Base-by-base conservation (phyloP, 2,329 filamentous ascomycete species). In the Pseudogymnoascus sp. region DNA sequence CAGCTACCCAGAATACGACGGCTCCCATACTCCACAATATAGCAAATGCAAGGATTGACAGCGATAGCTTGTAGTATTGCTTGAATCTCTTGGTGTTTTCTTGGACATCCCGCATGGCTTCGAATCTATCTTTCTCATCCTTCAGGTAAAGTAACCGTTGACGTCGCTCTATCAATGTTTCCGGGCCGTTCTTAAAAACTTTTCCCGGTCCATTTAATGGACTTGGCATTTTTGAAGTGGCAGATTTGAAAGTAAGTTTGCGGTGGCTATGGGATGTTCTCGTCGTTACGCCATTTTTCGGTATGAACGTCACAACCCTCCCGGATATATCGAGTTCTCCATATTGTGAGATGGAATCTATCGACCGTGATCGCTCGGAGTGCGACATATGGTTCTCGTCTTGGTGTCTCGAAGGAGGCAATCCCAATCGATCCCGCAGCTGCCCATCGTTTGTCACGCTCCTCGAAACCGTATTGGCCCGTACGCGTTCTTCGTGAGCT, bases 21-120 rank as follows among this genome's bases (percentile, higher is more conserved):
- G 87, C 87, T 28, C 88, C 88, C 3, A 86, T 72, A 61, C 82
- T 82, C 88, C 88, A 90, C 4, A 90, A 78, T 1, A 86, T 74
- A 0, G 78, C 78, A 64, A 89, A 90, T 0, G 82, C 82, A 1
- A 81, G 70, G 2, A 86, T 69, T 0, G 85, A 88, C 69, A 85
- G 78, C 1, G 76, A 73, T 0, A 90, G 76, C 2, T 81, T 79
- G 65, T 79, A 83, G 80, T 84, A 88, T 56, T 79, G 80, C 66
- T 84, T 84, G 75, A 84, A 87, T 8, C 76, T 77, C 4, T 76
- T 73, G 0, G 84, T 86, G n/a, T 80, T 78, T 1, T 76, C 70
- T 69, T 89, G 86, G 31, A 90, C 88, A 19, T 77, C 76, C 14
- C 88, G 81, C 88, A 90, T 88, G 0, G 84, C 82, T 31, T 86